Percentiles rank a stretch among this genome's conserved stretches.
phyloP scores from a whole-genome alignment of 768 basidiomycete genomes.

The Roridomyces roridus region DNA sequence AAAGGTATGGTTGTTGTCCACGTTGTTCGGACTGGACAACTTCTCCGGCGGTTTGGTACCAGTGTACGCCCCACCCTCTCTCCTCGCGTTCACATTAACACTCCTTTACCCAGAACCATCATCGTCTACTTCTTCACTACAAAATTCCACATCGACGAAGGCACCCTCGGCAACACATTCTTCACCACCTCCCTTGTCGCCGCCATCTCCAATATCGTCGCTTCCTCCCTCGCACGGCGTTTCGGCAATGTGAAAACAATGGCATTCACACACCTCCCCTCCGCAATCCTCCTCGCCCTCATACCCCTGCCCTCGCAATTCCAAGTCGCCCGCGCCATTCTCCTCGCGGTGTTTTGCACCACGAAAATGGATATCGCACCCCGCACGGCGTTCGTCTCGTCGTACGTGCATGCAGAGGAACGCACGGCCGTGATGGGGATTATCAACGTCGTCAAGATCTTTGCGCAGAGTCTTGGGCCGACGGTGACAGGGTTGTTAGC shows the following conservation, averaged over 20 bases:
- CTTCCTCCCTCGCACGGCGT: conserved; percentile 10
- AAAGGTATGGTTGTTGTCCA: conserved; percentile 15
- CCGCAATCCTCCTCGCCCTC: conserved; percentile 10
- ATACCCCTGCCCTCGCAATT: conserved; percentile 12
- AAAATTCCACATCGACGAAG: conserved; percentile 14
- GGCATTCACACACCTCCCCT: conserved; percentile 16
- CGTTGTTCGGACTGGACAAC: conserved; percentile 15
- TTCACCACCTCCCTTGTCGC: conserved; percentile 13
- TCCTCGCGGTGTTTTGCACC: conserved; percentile 13
- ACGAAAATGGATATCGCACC: conserved; percentile 17
- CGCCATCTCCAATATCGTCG: conserved; percentile 15
- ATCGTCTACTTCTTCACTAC: conserved; percentile 15
- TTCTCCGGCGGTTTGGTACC: conserved; percentile 15
- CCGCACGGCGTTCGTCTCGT: conserved; percentile 12
- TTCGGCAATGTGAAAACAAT: conserved; percentile 15
- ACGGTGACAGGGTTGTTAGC: conserved; percentile 13
- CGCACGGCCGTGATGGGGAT: conserved; percentile 16
- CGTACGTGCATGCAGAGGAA: conserved; percentile 9
- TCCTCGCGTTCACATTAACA: no score
- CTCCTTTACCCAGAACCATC: conserved; percentile 16
- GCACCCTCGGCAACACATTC: conserved; percentile 14
- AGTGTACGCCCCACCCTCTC: conserved; percentile 10
- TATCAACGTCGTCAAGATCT: conserved; percentile 8
- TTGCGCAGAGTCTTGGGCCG: conserved; percentile 7
- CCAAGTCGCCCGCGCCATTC: conserved; percentile 5